phyloP scores from a whole-genome alignment of 306 rosid species.

The Crataegus laevigata region DNA sequence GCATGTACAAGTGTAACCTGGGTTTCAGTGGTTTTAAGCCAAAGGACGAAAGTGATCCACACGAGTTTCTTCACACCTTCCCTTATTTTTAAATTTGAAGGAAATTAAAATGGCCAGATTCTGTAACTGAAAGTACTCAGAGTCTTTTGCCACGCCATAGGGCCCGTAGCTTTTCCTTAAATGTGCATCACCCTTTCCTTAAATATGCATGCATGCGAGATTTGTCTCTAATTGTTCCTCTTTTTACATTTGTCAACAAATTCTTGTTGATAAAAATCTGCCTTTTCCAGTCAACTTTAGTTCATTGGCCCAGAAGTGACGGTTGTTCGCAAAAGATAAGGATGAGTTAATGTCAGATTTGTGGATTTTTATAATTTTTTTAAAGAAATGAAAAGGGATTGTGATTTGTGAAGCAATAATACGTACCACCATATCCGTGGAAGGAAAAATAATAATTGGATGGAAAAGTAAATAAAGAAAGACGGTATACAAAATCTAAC shows the following conservation, averaged over 20 bases:
- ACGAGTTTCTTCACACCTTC: background rate
- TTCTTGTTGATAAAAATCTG: background rate
- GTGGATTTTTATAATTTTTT: background rate
- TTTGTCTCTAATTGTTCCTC: background rate
- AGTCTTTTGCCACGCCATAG: slow-evolving; percentile 1
- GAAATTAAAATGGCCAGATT: background rate
- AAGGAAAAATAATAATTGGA: too few relatives aligned
- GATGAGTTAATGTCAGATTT: background rate
- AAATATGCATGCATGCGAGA: background rate
- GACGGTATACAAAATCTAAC: background rate
- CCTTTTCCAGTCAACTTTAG: background rate
- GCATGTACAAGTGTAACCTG: background rate
- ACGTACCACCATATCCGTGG: too few relatives aligned
- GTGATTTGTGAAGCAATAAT: too few relatives aligned
- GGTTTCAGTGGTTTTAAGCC: background rate
- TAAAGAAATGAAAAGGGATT: too few relatives aligned
- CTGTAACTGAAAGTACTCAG: background rate
- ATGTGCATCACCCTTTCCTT: background rate
- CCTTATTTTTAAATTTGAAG: background rate
- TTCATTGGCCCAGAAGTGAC: background rate
- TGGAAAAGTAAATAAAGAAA: too few relatives aligned
- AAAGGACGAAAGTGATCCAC: background rate
- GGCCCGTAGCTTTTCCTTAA: background rate
- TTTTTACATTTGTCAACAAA: background rate
- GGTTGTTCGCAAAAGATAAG: background rate